Conservation (phyloP, 768 basidiomycete genomes). For the Glaciozyma martinii region DNA sequence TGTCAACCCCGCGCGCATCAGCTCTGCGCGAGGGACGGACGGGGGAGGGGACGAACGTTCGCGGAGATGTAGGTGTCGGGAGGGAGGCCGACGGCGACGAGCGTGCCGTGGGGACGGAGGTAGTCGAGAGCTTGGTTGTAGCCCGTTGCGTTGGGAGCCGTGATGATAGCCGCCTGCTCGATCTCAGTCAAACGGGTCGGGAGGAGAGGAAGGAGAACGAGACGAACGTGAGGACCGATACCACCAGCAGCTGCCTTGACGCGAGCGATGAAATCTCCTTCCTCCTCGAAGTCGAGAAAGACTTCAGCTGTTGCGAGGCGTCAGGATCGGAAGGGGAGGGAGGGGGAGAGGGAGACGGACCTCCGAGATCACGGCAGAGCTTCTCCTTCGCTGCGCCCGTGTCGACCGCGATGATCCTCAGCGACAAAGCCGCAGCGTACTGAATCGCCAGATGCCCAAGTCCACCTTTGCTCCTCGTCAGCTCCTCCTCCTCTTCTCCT, state of each 20-base stretch:
- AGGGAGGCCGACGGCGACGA: conserved; percentile 74
- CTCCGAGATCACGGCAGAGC: conserved; percentile 27
- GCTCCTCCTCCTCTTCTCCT: conserved; percentile 12
- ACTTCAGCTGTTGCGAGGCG: conserved; percentile 6
- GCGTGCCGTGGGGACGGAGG: conserved; percentile 58
- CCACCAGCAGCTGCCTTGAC: conserved; percentile 49
- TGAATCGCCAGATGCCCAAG: conserved; percentile 55
- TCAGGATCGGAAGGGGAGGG: too few species aligned
- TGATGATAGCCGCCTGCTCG: conserved; percentile 38
- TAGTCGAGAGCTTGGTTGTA: conserved; percentile 52
- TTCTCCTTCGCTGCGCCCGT: conserved; percentile 60
- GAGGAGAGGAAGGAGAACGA: conserved; percentile 48
- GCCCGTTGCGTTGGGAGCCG: conserved; percentile 40
- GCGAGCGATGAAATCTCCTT: conserved; percentile 56
- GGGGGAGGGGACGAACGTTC: conserved; percentile 41
- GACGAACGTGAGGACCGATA: conserved; percentile 75
- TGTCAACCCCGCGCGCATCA: conserved; percentile 19
- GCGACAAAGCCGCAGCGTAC: conserved; percentile 67
- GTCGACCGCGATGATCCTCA: conserved; percentile 73
- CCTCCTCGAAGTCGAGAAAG: conserved; percentile 64
- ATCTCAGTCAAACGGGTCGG: not conserved
- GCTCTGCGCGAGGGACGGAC: not conserved
- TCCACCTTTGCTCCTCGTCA: not conserved
- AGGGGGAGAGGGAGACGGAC: too few species aligned
- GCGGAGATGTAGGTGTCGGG: conserved; percentile 38